Base-by-base conservation (phyloP, 2,329 filamentous ascomycete species). In the Hymenoscyphus scutula region DNA sequence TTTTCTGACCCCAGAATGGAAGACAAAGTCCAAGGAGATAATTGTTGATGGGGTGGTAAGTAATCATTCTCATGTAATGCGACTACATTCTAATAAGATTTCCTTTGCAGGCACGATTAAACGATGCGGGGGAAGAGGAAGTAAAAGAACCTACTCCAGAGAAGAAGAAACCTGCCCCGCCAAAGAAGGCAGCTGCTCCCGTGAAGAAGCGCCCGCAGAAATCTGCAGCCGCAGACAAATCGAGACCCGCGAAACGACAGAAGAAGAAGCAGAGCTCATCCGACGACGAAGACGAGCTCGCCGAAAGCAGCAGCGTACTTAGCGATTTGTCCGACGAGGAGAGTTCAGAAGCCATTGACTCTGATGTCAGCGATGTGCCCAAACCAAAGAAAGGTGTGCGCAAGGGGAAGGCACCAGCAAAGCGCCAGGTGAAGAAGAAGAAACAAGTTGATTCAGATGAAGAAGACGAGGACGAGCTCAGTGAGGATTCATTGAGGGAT, bases 41-140 rank as follows among this genome's bases (percentile, higher is more conserved):
- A 84, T 87, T 66, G 80, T 80, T 58, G 75, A 77, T 19, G 75
- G 78, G 57, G 79, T 82, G 23, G 85, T 87, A 77, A 66, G 81
- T 53, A 25, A 13, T 51, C 45, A 4, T 10, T 25, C 5, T 10
- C 11, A 7, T 10, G 10, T n/a, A n/a, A 19, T 53, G 25, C 48
- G 5, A 56, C 38, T 27, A 8, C 13, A 34, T n/a, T 19, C 54
- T 54, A 48, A 23, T 41, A 53, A 58, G 62, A 23, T n/a, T 17
- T 58, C 30, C 13, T 23, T 32, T 15, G 25, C 29, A 37, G 32
- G 38, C 19, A 27, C 41, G 7, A 13, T 32, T 17, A 51, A 63
- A 60, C 15, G 64, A 53, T 56, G 53, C 55, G 19, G 62, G n/a
- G 57, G 55, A 53, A 32, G 58, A 23, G 55, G 55, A 27, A 53